Conservation (phyloP, 139 green algal genomes). For the Pleodorina starrii region DNA sequence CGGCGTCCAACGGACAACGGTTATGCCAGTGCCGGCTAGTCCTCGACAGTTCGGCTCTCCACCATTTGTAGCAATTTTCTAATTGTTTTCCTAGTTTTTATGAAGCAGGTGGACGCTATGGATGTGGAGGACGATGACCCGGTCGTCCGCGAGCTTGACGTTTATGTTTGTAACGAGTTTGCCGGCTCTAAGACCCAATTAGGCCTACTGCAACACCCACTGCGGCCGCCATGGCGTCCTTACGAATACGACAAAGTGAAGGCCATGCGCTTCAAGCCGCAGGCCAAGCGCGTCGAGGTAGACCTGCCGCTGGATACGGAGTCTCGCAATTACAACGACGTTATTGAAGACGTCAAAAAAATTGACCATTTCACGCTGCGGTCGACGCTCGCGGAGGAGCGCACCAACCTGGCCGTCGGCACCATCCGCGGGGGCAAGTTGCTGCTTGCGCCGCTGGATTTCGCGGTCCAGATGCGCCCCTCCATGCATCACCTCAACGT, state of each 20-base stretch:
- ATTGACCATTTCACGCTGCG: slow-evolving; percentile 68
- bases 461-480: slow-evolving; percentile 87
- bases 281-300: slow-evolving; percentile 74
- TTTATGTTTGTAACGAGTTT: slow-evolving; percentile 78
- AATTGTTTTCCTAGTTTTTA: not conserved
- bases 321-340: slow-evolving; percentile 74
- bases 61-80: not conserved
- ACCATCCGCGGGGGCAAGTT: slow-evolving; percentile 75
- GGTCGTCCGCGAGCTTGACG: slow-evolving; percentile 78
- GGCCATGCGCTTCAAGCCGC: slow-evolving; percentile 77
- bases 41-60: too few species aligned
- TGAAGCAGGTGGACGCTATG: slow-evolving; percentile 1
- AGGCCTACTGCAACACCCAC: slow-evolving; percentile 86
- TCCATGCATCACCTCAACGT: slow-evolving; percentile 79
- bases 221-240: slow-evolving; percentile 82
- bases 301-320: slow-evolving; percentile 74
- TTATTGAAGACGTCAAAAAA: slow-evolving; percentile 61
- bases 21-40: too few species aligned
- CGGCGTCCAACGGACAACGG: too few species aligned
- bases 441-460: slow-evolving; percentile 85
- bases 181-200: slow-evolving; percentile 68
- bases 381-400: slow-evolving; percentile 65
- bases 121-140: slow-evolving; percentile 63
- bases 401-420: slow-evolving; percentile 69
- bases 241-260: slow-evolving; percentile 75